phyloP scores from a whole-genome alignment of 129 eudicot genomes.

The Saussurea involucrata region DNA sequence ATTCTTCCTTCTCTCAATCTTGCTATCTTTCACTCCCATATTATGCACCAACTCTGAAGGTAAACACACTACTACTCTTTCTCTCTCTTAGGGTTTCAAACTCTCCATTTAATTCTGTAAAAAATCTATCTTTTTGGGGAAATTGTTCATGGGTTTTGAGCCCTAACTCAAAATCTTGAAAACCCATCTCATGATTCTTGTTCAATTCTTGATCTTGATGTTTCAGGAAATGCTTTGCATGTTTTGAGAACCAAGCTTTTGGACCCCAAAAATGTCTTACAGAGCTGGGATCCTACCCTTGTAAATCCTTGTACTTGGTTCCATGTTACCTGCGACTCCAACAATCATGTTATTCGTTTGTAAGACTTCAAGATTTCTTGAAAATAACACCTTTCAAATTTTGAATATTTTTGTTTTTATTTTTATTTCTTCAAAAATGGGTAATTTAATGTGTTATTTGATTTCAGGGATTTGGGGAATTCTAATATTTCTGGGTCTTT shows the following conservation, averaged over 20 bases:
- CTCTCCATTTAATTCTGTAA: not conserved
- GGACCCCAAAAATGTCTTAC: slow-evolving; percentile 73
- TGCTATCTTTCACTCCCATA: slow-evolving; percentile 40
- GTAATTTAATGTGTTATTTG: not conserved
- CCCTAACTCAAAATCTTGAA: slow-evolving; percentile 9
- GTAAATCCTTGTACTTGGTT: slow-evolving; percentile 95
- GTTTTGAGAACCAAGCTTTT: slow-evolving; percentile 56
- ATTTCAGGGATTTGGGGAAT: slow-evolving; percentile 88
- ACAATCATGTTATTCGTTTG: slow-evolving; percentile 72
- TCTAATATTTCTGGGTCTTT: slow-evolving; percentile 76
- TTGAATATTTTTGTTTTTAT: not conserved
- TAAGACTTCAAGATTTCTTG: slow-evolving; percentile 31
- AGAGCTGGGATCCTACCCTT: slow-evolving; percentile 92
- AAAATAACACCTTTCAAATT: not conserved
- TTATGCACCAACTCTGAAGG: slow-evolving; percentile 75
- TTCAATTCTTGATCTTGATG: slow-evolving; percentile 1
- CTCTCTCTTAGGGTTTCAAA: slow-evolving; percentile 20
- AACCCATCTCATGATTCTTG: slow-evolving; percentile 10
- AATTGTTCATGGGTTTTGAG: slow-evolving; percentile 13
- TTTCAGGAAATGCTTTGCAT: slow-evolving; percentile 81
- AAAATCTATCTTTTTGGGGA: slow-evolving; percentile 1
- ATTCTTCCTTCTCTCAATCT: slow-evolving; percentile 32
- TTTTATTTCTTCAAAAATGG: not conserved
- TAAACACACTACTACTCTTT: not conserved
- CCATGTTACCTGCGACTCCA: slow-evolving; percentile 76